Conservation (phyloP, 345 rosid genomes). For the Trapa incisa region DNA sequence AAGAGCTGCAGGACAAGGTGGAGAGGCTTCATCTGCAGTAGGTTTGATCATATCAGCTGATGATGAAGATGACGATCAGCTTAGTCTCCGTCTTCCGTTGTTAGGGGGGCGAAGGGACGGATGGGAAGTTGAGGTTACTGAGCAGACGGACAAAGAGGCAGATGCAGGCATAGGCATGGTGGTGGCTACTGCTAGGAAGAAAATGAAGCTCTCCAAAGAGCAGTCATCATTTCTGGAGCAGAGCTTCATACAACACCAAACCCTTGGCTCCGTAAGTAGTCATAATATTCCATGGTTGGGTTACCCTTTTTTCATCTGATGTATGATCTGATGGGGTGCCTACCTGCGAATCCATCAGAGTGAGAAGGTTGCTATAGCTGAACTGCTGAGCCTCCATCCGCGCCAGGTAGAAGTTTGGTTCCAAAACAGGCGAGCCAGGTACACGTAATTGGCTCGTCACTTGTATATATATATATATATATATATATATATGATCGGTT, state of each 20-base stretch:
- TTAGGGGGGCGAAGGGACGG: not conserved
- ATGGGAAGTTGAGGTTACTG: not conserved
- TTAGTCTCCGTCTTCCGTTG: not conserved
- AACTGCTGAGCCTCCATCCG: conserved; percentile 80
- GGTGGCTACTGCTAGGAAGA: conserved; percentile 12
- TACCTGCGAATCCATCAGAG: conserved; percentile 29
- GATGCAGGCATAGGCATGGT: not conserved
- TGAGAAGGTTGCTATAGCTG: conserved; percentile 73
- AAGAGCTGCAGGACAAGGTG: no score
- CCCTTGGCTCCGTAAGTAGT: conserved; percentile 80
- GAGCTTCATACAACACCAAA: conserved; percentile 78
- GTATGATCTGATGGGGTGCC: no score
- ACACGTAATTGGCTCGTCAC: not conserved
- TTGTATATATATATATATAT: no score
- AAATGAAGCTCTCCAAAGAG: conserved; percentile 79
- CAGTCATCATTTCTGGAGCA: conserved; percentile 95
- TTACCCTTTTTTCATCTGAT: no score
- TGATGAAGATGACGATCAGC: conserved; percentile 15
- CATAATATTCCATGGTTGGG: not conserved
- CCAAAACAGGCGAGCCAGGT: conserved; percentile 97
- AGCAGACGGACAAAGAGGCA: not conserved
- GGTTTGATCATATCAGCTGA: not conserved
- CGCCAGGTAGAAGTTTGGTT: conserved; percentile 98
- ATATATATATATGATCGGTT: no score
- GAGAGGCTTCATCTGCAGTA: no score